Conservation (phyloP, 2,329 filamentous ascomycete genomes). For the Metarhizium humberi region DNA sequence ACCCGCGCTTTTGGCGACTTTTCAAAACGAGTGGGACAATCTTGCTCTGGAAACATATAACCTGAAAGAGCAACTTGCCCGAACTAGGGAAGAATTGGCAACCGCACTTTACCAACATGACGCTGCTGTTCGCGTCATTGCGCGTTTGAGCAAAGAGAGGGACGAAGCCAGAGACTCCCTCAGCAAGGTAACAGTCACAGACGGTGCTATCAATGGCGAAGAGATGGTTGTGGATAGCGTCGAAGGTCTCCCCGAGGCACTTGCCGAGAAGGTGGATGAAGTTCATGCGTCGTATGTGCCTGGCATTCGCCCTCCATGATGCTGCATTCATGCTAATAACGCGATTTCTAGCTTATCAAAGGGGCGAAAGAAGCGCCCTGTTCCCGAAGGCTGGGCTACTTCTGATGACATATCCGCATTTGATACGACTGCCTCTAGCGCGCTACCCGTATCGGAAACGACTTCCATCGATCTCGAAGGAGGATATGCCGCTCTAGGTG, state of each 20-base stretch:
- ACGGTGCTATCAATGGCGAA: constrained; percentile 53
- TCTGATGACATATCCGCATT: constrained; percentile 55
- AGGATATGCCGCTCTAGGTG: constrained; percentile 63
- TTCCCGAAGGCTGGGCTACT: constrained; percentile 79
- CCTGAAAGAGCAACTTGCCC: constrained; percentile 76
- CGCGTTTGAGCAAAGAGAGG: constrained; percentile 78
- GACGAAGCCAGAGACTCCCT: constrained; percentile 88
- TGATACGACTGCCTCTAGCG: constrained; percentile 32
- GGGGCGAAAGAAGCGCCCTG: constrained; percentile 77
- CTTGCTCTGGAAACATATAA: constrained; percentile 87
- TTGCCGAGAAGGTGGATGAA: constrained; percentile 66
- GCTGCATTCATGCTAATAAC: constrained; percentile 7
- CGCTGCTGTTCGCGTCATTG: constrained; percentile 91
- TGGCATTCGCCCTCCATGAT: neutral
- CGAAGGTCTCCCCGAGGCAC: constrained; percentile 61
- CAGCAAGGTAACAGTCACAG: constrained; percentile 70
- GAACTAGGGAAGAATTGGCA: constrained; percentile 87
- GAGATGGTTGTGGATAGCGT: constrained; percentile 83
- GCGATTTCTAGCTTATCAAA: constrained; percentile 60
- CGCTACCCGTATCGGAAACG: constrained; percentile 37
- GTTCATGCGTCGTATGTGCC: constrained; percentile 68
- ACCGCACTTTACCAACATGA: constrained; percentile 95
- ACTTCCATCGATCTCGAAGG: constrained; percentile 43
- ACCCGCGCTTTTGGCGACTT: constrained; percentile 83
- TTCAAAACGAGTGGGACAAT: constrained; percentile 98